Percentiles rank a stretch among this genome's conserved stretches.
These are phyloP conservation scores for Xylaria sp. DNA, from an alignment of 2,329 filamentous ascomycete genomes.

Conservation along the genomic window DNA sequence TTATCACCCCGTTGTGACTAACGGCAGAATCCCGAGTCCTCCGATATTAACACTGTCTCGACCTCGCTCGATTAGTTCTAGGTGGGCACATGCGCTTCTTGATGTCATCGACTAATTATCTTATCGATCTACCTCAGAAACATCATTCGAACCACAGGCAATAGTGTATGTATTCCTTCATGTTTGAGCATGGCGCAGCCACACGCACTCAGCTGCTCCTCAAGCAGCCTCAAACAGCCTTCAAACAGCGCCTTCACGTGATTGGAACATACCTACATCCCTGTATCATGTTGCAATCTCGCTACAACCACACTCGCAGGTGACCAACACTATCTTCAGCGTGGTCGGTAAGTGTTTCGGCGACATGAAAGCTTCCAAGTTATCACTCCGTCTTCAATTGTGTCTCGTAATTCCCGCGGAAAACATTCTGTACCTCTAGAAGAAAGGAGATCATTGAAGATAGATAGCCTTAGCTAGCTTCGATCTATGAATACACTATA, in stretches of 20 bases:
- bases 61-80: constrained; percentile 17
- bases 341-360: neutral
- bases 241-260: constrained; percentile 22
- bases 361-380: neutral
- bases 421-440: constrained; percentile 35
- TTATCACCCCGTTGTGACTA: constrained; percentile 13
- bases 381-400: neutral
- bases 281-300: constrained; percentile 38
- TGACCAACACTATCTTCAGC: neutral
- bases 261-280: constrained; percentile 26
- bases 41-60: constrained; percentile 29
- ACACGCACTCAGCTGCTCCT: constrained; percentile 26
- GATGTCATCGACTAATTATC: constrained; percentile 17
- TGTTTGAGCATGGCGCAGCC: neutral
- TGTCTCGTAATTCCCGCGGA: neutral
- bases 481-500: constrained; percentile 18
- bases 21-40: neutral
- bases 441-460: constrained; percentile 41
- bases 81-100: constrained; percentile 7
- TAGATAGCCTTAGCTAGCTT: constrained; percentile 22
- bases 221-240: constrained; percentile 13
- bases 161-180: neutral
- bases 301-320: constrained; percentile 5
- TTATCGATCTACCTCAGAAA: constrained; percentile 9
- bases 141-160: neutral